Percentiles rank a stretch among this genome's conserved stretches.
phyloP scores from a whole-genome alignment of 2,329 filamentous ascomycete species.

The Pseudogymnoascus sp. region DNA sequence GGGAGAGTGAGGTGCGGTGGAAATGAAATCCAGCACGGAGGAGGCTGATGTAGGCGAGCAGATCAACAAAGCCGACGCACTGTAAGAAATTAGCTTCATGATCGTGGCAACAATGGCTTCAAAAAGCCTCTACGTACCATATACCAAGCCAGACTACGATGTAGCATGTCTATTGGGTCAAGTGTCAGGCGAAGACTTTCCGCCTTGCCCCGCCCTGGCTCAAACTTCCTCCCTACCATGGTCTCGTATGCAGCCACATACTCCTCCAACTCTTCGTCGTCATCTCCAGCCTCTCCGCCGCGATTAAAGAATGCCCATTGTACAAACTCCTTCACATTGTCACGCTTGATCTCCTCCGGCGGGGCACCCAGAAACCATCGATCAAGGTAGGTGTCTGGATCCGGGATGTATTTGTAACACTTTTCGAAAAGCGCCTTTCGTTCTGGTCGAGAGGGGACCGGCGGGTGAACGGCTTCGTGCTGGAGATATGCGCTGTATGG shows the following conservation, averaged over 20 bases:
- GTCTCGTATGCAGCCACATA: conserved; percentile 47
- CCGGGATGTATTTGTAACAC: conserved; percentile 44
- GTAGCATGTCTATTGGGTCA: conserved; percentile 49
- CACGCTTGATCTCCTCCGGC: conserved; percentile 44
- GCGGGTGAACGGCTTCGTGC: conserved; percentile 42
- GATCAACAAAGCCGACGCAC: conserved; percentile 30
- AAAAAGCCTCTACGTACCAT: conserved; percentile 32
- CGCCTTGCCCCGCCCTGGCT: conserved; percentile 44
- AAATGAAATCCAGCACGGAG: conserved; percentile 40
- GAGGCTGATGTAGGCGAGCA: conserved; percentile 30
- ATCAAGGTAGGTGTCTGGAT: conserved; percentile 44
- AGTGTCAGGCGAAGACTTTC: conserved; percentile 48
- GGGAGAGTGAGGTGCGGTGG: conserved; percentile 36
- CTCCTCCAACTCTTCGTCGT: conserved; percentile 48
- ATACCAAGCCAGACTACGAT: conserved; percentile 52
- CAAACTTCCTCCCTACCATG: conserved; percentile 41
- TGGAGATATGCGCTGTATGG: conserved; percentile 46
- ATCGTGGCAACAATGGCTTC: background rate
- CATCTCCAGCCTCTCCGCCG: conserved; percentile 34
- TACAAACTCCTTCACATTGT: conserved; percentile 54
- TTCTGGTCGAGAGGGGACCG: conserved; percentile 35
- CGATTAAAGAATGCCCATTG: conserved; percentile 53
- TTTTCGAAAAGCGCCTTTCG: conserved; percentile 43
- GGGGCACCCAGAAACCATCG: conserved; percentile 53
- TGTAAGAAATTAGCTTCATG: conserved; percentile 14